Conservation (phyloP, 306 rosid genomes). For the Purshia tridentata region DNA sequence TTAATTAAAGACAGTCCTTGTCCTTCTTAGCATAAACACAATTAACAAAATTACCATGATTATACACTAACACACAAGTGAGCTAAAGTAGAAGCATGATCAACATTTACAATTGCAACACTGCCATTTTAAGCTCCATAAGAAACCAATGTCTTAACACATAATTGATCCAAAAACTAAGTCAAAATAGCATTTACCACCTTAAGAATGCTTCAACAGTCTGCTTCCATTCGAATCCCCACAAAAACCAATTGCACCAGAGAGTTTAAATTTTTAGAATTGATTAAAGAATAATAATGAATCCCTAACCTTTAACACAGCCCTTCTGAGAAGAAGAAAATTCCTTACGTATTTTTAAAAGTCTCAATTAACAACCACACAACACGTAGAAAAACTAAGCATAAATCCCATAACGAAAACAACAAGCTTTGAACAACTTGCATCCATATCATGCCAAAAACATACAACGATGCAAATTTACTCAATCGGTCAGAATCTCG, state of each 20-base stretch:
- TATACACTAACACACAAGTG: neutral
- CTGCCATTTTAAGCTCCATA: neutral
- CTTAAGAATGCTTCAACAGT: neutral
- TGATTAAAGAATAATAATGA: neutral
- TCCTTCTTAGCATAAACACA: slow-evolving; percentile 1
- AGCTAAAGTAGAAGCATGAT: neutral
- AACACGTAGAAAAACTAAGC: neutral
- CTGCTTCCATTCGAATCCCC: neutral
- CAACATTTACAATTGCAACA: neutral
- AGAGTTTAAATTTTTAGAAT: neutral
- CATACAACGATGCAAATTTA: neutral
- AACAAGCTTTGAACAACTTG: neutral
- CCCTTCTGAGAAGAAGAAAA: neutral
- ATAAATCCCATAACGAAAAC: neutral
- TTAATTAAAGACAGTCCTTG: slow-evolving; percentile 21
- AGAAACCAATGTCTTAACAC: neutral
- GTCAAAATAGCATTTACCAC: neutral
- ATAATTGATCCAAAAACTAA: neutral
- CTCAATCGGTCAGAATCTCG: neutral
- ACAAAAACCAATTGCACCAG: neutral
- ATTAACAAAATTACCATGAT: neutral
- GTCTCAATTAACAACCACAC: neutral
- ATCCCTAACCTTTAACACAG: neutral
- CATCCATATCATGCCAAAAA: neutral
- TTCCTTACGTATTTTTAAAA: neutral